These are phyloP conservation scores for Hyaloscypha finlandica DNA, from an alignment of 495 filamentous ascomycete species.

Conservation along the genomic window DNA sequence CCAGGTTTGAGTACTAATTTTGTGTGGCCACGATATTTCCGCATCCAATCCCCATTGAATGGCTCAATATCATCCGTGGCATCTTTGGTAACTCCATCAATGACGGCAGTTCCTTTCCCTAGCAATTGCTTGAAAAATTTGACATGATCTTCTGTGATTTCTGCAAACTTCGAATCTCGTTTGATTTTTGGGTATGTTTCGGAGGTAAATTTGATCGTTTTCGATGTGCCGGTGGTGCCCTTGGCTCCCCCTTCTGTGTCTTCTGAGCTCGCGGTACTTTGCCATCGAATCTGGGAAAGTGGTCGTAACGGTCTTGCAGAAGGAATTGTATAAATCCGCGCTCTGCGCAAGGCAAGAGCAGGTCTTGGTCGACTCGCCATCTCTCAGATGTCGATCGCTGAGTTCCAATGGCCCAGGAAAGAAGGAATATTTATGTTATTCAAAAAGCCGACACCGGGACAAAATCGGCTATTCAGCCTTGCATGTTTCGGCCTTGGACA, in stretches of 20 bases:
- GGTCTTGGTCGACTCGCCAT: slow-evolving; percentile 33
- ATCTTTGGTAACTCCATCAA: slow-evolving; percentile 76
- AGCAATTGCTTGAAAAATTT: slow-evolving; percentile 74
- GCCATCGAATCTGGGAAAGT: slow-evolving; percentile 32
- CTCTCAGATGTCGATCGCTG: slow-evolving; percentile 2
- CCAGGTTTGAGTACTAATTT: slow-evolving; percentile 83
- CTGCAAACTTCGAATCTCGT: slow-evolving; percentile 71
- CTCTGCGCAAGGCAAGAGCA: slow-evolving; percentile 25
- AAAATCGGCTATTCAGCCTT: slow-evolving; percentile 22
- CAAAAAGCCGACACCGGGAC: background rate
- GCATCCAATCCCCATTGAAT: slow-evolving; percentile 99
- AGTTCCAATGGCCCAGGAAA: background rate
- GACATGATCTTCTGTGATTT: slow-evolving; percentile 76
- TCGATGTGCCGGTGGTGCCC: slow-evolving; percentile 39
- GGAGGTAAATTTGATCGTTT: slow-evolving; percentile 72
- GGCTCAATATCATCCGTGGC: slow-evolving; percentile 78
- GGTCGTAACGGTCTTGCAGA: slow-evolving; percentile 18
- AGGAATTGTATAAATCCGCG: slow-evolving; percentile 8
- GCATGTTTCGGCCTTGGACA: slow-evolving; percentile 2
- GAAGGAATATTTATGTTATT: background rate
- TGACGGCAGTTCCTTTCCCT: slow-evolving; percentile 73
- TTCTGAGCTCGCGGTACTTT: slow-evolving; percentile 45
- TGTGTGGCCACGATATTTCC: slow-evolving; percentile 92
- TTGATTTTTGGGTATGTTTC: slow-evolving; percentile 83
- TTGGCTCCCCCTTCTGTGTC: slow-evolving; percentile 36